Base-by-base conservation (phyloP, 768 basidiomycete species). In the Lentinula aciculospora region DNA sequence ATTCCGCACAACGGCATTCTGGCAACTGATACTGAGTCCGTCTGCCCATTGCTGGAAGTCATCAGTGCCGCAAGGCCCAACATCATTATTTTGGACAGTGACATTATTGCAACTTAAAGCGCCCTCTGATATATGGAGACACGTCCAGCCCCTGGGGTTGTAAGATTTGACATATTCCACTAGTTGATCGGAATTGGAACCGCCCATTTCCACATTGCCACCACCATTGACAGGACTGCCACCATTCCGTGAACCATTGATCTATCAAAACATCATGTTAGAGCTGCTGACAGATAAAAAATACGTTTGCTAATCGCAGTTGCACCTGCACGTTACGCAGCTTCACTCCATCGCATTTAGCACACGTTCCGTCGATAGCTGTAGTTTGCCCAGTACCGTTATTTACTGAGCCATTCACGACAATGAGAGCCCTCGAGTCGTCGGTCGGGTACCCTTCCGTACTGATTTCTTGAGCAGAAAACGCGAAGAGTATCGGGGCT, bases 181-280 rank as follows among this genome's bases (percentile, higher is more conserved):
- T 37, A 92, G 62, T 68, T 94, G 92, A 63, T 79, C 74, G 2
- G 81, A 72, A 61, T 88, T 93, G 19, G 76, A 64, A 9, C 91
- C 92, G 4, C 92, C 92, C 78, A 94, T 85, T 70, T 93, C 91
- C 56, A 94, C 90, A 64, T 91, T 92, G 23, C 80, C 91, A 0
- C 87, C 88, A 6, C 89, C 89, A 23, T 48, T 60, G 0, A 76
- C 78, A 1, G 84, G 79, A 39, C 76, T 62, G 6, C 75, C 81
- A 25, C 79, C 80, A 17, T 70, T 70, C 58, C 91, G 81, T 4
- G 83, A 82, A 13, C 92, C 91, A 64, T 93, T 81, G 60, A 94
- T 81, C 89, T 92, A 44, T 44, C 19, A 44, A 21, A 44, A 44
- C 21, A 23, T 12, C 42, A 23, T 44, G 42, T 44, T 9, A 44